phyloP scores from a whole-genome alignment of 1,284 basidiomycete species.

The Papiliotrema flavescens region DNA sequence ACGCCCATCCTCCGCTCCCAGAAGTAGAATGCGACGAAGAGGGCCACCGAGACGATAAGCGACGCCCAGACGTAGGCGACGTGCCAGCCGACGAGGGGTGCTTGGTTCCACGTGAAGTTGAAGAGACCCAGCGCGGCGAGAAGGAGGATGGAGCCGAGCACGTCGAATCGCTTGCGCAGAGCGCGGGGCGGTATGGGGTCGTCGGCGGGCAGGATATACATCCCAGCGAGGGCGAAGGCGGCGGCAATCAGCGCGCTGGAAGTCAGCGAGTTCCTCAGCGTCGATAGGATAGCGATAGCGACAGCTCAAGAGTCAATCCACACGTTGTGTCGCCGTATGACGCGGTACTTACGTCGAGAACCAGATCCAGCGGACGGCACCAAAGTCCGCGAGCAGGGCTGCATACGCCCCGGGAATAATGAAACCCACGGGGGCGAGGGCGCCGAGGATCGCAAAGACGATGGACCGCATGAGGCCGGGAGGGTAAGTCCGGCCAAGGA shows the following conservation, averaged over 20 bases:
- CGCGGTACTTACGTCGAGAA: constrained; percentile 23
- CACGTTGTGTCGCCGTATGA: too few relatives aligned
- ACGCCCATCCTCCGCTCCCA: constrained; percentile 20
- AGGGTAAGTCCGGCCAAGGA: constrained; percentile 27
- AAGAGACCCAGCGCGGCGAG: constrained; percentile 24
- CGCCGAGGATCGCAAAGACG: constrained; percentile 29
- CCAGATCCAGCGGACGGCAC: constrained; percentile 24
- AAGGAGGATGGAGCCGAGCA: constrained; percentile 19
- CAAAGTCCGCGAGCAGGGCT: constrained; percentile 17
- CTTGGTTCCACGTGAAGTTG: constrained; percentile 38
- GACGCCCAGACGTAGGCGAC: constrained; percentile 26
- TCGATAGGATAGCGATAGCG: too few relatives aligned
- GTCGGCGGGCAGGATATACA: constrained; percentile 21
- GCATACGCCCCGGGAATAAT: constrained; percentile 21
- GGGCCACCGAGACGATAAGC: constrained; percentile 21
- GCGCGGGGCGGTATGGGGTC: neutral
- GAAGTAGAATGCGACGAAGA: constrained; percentile 21
- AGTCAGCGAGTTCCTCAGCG: too few relatives aligned
- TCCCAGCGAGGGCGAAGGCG: constrained; percentile 13
- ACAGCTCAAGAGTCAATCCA: too few relatives aligned
- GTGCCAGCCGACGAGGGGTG: constrained; percentile 27
- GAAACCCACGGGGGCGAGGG: constrained; percentile 30
- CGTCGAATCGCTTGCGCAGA: constrained; percentile 13
- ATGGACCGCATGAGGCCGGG: constrained; percentile 20
- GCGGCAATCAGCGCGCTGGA: constrained; percentile 20